Conservation (phyloP, 371 early-diverging fungal genomes). For the Thermomucor indicae-seudaticae region DNA sequence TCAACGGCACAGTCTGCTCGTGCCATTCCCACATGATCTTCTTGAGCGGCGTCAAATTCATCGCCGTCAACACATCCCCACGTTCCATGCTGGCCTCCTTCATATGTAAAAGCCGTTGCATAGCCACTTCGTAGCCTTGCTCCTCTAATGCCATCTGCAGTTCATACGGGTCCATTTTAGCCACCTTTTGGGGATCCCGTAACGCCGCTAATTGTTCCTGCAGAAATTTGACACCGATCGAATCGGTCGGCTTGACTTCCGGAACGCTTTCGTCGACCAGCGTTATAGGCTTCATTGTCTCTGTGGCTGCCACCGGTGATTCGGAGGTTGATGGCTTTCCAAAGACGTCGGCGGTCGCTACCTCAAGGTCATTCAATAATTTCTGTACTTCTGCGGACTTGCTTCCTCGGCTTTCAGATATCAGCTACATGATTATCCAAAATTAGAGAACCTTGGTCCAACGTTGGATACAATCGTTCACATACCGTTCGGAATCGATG, state of each 20-base stretch:
- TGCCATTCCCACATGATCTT: constrained; percentile 77
- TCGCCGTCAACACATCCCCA: constrained; percentile 49
- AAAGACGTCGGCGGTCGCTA: constrained; percentile 20
- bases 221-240: constrained; percentile 77
- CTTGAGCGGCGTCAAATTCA: constrained; percentile 52
- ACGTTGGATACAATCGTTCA: too few species aligned
- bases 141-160: constrained; percentile 84
- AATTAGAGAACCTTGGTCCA: not conserved
- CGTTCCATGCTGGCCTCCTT: constrained; percentile 50
- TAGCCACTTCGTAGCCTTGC: constrained; percentile 75
- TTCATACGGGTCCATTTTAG: constrained; percentile 60
- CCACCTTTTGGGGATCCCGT: constrained; percentile 21
- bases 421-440: constrained; percentile 15
- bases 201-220: constrained; percentile 67
- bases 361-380: constrained; percentile 25
- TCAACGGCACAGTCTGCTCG: constrained; percentile 57
- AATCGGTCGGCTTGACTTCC: constrained; percentile 41
- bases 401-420: constrained; percentile 20
- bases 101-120: constrained; percentile 65
- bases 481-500: constrained; percentile 37
- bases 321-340: not conserved
- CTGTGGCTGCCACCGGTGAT: not conserved
- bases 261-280: constrained; percentile 19
- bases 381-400: constrained; percentile 16
- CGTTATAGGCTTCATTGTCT: not conserved